A percentile compares a stretch with the other conserved stretches of the same genome.
Evolutionary conservation across 495 filamentous ascomycete genomes (phyloP).

Genomic region (Aspergillus baeticus): DNA sequence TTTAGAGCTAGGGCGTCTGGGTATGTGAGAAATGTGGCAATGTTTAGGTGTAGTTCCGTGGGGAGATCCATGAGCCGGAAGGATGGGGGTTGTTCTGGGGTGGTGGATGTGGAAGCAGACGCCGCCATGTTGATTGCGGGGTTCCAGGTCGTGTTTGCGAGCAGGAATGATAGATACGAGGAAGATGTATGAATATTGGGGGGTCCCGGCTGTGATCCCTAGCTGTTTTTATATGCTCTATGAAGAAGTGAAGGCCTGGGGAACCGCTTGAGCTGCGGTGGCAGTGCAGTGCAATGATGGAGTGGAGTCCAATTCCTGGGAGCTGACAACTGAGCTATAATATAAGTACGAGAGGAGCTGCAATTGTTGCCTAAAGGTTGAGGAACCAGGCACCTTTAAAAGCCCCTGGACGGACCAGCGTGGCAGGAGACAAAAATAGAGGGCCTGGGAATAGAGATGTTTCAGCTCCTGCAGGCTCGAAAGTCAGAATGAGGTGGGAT

Average conservation of each 20-base stretch:
- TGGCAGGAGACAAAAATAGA: constrained; percentile 11
- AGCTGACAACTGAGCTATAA: constrained; percentile 8
- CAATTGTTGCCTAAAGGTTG: constrained; percentile 15
- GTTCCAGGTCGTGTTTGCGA: background rate
- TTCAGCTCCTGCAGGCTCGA: constrained; percentile 3
- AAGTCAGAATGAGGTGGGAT: background rate
- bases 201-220: background rate
- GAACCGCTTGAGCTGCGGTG: background rate
- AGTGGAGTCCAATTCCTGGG: background rate
- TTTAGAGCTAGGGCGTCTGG: constrained; percentile 71
- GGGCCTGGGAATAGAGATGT: background rate
- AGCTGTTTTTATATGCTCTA: background rate
- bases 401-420: background rate
- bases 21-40: constrained; percentile 75
- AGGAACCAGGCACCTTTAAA: background rate
- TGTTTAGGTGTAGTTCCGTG: constrained; percentile 67
- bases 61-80: constrained; percentile 47
- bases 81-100: background rate
- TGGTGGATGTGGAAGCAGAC: background rate
- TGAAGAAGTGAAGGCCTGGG: background rate
- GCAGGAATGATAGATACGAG: background rate
- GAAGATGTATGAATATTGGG: background rate
- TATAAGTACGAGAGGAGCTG: constrained; percentile 5
- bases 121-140: constrained; percentile 9
- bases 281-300: constrained; percentile 3